Base-by-base conservation (phyloP, 2,329 filamentous ascomycete genomes). In the Tolypocladium album region DNA sequence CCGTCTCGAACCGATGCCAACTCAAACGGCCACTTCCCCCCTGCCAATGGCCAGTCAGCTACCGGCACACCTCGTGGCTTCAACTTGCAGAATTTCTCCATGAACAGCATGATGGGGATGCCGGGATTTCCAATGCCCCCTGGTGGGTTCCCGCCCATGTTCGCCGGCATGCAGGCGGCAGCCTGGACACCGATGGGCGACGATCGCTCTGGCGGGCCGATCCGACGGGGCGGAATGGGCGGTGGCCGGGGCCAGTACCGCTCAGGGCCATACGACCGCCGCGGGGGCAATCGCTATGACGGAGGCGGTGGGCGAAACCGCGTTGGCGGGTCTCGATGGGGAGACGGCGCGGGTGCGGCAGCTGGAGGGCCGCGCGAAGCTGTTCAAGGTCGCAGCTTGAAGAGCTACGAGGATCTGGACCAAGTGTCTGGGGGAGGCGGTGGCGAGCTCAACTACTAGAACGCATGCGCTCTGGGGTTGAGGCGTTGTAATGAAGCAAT, bases 381-480 rank as follows among this genome's bases (percentile, higher is more conserved):
- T 13, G 92, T 96, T 0, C 90, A 95, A 66, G 94, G 94, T 6
- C 85, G 94, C 60, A 96, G 90, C 62, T 77, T 99, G 65, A 96
- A 96, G 82, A 97, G 91, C 73, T 99, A 99, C 71, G 95, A 99
- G 74, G 94, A 99, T 71, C 79, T 99, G 31, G 94, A 99, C 76
- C 93, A 95, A 55, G 88, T 88, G 61, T 86, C 86, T 43, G 85
- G 87, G 17, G 80, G 83, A 42, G 90, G 88, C 47, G 86, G 88
- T 47, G 89, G 90, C 36, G 93, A 97, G 76, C 78, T 97, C 68
- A 95, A 97, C 75, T 97, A 97, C 71, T 97, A 82, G 71, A 53
- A 31, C 52, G 36, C 12, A 56, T 31, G 52, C 52, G 36, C 39
- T 1, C 27, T 53, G 31, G 20, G 31, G n/a, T 15, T 4, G 5